Percentiles rank a stretch among this genome's conserved stretches.
Evolutionary conservation across 2,329 filamentous ascomycete species (phyloP).

Genomic region (Incumbomyces lentus): DNA sequence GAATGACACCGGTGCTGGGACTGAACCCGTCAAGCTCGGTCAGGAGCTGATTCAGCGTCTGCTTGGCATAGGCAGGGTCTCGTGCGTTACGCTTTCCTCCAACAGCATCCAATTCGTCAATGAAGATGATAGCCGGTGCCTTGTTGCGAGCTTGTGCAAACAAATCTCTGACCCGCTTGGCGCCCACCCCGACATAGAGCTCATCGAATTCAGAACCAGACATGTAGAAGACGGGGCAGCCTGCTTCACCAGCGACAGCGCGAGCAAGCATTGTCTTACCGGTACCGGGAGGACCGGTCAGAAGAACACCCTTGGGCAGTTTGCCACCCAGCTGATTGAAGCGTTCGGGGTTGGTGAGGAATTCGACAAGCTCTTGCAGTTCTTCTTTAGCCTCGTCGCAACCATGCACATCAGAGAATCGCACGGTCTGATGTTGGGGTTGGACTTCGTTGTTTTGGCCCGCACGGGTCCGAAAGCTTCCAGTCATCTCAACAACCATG

Average conservation of each 20-base stretch:
- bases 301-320: slow-evolving; percentile 87
- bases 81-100: slow-evolving; percentile 86
- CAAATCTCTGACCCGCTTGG: slow-evolving; percentile 91
- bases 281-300: slow-evolving; percentile 91
- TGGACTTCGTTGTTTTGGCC: slow-evolving; percentile 72
- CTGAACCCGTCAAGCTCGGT: slow-evolving; percentile 97
- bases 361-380: slow-evolving; percentile 91
- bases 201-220: slow-evolving; percentile 98
- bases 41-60: slow-evolving; percentile 92
- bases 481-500: slow-evolving; percentile 70
- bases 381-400: slow-evolving; percentile 98
- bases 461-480: slow-evolving; percentile 55
- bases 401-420: slow-evolving; percentile 89
- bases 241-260: slow-evolving; percentile 91
- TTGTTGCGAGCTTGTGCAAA: slow-evolving; percentile 74
- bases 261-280: slow-evolving; percentile 93
- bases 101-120: slow-evolving; percentile 88
- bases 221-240: slow-evolving; percentile 99
- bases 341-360: slow-evolving; percentile 82
- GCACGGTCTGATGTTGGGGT: slow-evolving; percentile 80
- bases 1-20: slow-evolving; percentile 86
- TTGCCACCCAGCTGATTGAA: slow-evolving; percentile 93
- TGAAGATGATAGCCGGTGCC: slow-evolving; percentile 87
- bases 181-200: slow-evolving; percentile 92
- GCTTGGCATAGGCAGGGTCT: slow-evolving; percentile 90